Evolutionary conservation across 2,329 filamentous ascomycete genomes (phyloP).

Genomic region (Xylariaceae sp.): DNA sequence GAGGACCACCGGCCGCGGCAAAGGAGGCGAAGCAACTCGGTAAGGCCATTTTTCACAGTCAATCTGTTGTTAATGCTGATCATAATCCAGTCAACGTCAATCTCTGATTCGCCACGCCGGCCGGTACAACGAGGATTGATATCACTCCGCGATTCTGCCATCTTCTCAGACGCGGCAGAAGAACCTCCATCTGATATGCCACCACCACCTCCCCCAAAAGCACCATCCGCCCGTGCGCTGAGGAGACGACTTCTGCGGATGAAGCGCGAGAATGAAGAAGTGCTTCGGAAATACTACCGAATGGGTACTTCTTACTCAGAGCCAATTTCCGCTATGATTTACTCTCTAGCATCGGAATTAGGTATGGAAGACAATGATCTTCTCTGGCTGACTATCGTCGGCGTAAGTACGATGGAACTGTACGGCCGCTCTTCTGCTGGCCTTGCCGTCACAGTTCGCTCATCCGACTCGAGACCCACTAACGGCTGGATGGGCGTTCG

Average conservation of each 20-base stretch:
- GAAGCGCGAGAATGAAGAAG: slow-evolving; percentile 67
- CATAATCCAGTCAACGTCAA: slow-evolving; percentile 53
- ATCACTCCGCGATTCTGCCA: slow-evolving; percentile 45
- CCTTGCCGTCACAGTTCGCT: slow-evolving; percentile 56
- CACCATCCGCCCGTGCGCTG: slow-evolving; percentile 65
- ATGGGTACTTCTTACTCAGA: slow-evolving; percentile 89
- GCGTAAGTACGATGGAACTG: slow-evolving; percentile 87
- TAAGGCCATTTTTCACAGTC: slow-evolving; percentile 39
- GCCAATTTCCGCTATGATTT: slow-evolving; percentile 89
- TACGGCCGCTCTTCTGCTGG: slow-evolving; percentile 83
- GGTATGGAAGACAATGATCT: slow-evolving; percentile 96
- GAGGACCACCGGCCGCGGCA: slow-evolving; percentile 73
- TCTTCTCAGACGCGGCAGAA: slow-evolving; percentile 45
- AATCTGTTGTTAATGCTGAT: slow-evolving; percentile 31
- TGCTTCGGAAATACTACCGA: slow-evolving; percentile 78
- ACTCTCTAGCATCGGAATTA: slow-evolving; percentile 88
- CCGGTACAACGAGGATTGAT: slow-evolving; percentile 57
- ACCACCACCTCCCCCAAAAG: slow-evolving; percentile 50
- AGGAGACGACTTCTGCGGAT: slow-evolving; percentile 69
- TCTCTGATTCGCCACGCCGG: slow-evolving; percentile 58
- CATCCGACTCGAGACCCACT: slow-evolving; percentile 50
- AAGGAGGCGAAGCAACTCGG: slow-evolving; percentile 81
- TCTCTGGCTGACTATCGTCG: slow-evolving; percentile 90
- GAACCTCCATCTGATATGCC: slow-evolving; percentile 56
- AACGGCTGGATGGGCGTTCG: slow-evolving; percentile 78